phyloP scores from a whole-genome alignment of 2,329 filamentous ascomycete species.

The Endothia cerciana region DNA sequence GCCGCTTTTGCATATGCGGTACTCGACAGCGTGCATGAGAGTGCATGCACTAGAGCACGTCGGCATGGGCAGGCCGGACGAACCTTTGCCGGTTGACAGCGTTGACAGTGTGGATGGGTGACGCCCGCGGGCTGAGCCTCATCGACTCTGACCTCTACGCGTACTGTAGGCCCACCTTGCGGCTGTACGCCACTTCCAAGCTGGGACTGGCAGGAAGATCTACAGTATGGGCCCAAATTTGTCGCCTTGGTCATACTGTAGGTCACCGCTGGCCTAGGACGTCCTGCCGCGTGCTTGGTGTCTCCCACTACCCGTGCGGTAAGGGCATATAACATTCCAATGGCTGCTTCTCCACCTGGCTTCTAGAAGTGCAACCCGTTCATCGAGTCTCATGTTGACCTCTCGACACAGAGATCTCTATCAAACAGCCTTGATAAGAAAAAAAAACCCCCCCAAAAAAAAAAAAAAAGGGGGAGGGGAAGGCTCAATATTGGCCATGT shows the following conservation, averaged over 20 bases:
- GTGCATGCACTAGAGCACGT: conserved; percentile 7
- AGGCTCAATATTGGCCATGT: neutral
- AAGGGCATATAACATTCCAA: conserved; percentile 15
- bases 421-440: neutral
- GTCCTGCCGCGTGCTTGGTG: conserved; percentile 3
- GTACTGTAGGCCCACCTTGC: too few species aligned
- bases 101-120: conserved; percentile 3
- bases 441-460: too few species aligned
- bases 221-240: neutral
- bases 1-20: conserved; percentile 12
- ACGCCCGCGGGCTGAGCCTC: neutral
- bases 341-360: conserved; percentile 5
- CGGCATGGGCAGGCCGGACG: conserved; percentile 5
- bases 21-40: conserved; percentile 3
- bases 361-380: conserved; percentile 5
- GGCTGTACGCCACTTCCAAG: conserved; percentile 1
- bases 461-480: neutral
- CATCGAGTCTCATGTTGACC: neutral
- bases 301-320: neutral
- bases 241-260: neutral
- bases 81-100: neutral
- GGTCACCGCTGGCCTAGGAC: neutral
- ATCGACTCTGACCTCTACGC: too few species aligned
- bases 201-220: neutral
- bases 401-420: neutral